phyloP scores from a whole-genome alignment of 148 eudicot species.

The Rhododendron mucronatum region DNA sequence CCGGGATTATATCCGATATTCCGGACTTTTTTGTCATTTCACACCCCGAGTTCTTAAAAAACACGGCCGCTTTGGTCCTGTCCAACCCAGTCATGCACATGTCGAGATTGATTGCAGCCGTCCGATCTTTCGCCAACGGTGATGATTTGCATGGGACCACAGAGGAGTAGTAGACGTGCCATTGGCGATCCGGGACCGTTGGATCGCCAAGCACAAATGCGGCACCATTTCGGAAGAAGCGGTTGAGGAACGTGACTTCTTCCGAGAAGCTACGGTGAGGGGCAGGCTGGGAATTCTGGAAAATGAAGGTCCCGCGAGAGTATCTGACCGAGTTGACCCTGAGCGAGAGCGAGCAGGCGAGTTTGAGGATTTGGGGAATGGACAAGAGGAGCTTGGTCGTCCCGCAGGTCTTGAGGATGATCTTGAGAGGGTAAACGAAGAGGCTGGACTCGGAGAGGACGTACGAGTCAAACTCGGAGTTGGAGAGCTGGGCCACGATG shows the following conservation, averaged over 20 bases:
- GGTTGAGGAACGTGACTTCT: constrained; percentile 43
- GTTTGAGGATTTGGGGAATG: constrained; percentile 42
- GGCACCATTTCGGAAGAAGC: constrained; percentile 33
- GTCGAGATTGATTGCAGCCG: constrained; percentile 19
- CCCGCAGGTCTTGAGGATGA: constrained; percentile 64
- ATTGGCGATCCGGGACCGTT: constrained; percentile 17
- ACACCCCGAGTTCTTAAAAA: constrained; percentile 23
- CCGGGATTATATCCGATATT: constrained; percentile 31
- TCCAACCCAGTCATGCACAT: constrained; percentile 53
- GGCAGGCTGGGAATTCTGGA: constrained; percentile 42
- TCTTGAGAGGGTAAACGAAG: constrained; percentile 44
- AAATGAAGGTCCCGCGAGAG: constrained; percentile 60
- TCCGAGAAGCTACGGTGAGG: constrained; percentile 64
- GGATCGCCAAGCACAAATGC: constrained; percentile 51
- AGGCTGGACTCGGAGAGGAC: constrained; percentile 66
- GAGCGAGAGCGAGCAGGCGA: constrained; percentile 41
- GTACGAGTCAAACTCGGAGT: constrained; percentile 54
- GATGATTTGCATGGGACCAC: neutral
- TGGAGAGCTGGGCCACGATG: constrained; percentile 46
- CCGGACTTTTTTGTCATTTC: constrained; percentile 44
- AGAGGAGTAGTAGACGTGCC: constrained; percentile 41
- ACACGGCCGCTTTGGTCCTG: constrained; percentile 31
- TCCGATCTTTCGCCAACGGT: constrained; percentile 5
- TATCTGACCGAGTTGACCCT: constrained; percentile 42
- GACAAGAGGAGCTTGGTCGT: constrained; percentile 55